Conservation (phyloP, 1,284 basidiomycete species). For the Melampsora larici-populina region DNA sequence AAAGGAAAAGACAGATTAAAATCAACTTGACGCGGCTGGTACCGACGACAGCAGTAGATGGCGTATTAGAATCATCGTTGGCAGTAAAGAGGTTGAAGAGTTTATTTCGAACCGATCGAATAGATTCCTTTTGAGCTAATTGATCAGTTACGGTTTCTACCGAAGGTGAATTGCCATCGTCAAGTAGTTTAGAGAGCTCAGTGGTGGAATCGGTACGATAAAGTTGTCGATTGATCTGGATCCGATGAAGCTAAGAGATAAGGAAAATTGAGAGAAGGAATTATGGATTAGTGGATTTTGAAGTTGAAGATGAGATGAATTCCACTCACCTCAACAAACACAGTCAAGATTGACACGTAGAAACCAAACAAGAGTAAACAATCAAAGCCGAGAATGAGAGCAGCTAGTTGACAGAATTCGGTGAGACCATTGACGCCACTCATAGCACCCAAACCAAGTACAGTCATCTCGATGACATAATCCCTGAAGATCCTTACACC, state of each 20-base stretch:
- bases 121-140: conserved; percentile 35
- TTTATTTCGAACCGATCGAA: conserved; percentile 10
- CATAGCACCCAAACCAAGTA: conserved; percentile 80
- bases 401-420: conserved; percentile 93
- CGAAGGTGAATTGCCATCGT: conserved; percentile 34
- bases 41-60: conserved; percentile 3
- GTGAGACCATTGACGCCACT: conserved; percentile 82
- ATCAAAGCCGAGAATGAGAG: conserved; percentile 77
- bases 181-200: conserved; percentile 34
- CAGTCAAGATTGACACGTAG: conserved; percentile 77
- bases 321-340: conserved; percentile 74
- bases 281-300: neutral
- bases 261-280: neutral
- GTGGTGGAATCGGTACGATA: conserved; percentile 28
- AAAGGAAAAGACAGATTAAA: conserved; percentile 65
- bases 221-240: conserved; percentile 35
- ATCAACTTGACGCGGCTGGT: conserved; percentile 31
- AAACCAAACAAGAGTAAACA: conserved; percentile 86
- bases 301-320: neutral
- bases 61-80: neutral
- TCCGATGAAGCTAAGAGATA: conserved; percentile 24
- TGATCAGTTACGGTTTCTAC: conserved; percentile 28
- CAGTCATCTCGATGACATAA: conserved; percentile 86
- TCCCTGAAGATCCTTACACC: conserved; percentile 84
- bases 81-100: conserved; percentile 22